phyloP scores from a whole-genome alignment of 768 basidiomycete genomes.

The Tricholoma hemisulphureum region DNA sequence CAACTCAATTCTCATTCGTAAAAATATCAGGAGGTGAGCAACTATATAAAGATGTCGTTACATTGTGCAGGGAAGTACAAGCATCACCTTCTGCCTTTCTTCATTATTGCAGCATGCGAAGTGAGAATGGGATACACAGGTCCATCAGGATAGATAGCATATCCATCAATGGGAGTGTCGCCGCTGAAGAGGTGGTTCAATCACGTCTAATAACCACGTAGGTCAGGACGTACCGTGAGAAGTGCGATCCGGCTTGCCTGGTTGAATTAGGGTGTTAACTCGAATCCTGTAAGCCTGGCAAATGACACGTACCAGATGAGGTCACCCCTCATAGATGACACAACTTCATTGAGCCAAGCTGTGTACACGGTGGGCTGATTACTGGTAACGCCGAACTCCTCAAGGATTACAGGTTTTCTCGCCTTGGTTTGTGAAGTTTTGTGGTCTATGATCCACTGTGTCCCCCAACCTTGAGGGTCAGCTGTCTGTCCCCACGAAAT shows the following conservation, averaged over 20 bases:
- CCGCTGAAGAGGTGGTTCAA: slow-evolving; percentile 25
- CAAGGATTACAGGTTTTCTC: slow-evolving; percentile 63
- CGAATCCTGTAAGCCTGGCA: background rate
- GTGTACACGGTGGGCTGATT: slow-evolving; percentile 49
- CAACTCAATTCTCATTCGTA: too few relatives aligned
- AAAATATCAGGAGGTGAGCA: too few relatives aligned
- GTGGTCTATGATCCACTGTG: slow-evolving; percentile 64
- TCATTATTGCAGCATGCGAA: slow-evolving; percentile 44
- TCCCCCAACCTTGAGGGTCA: slow-evolving; percentile 49
- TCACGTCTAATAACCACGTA: background rate
- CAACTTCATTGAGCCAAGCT: slow-evolving; percentile 50
- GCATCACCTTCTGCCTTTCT: slow-evolving; percentile 31
- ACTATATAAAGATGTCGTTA: too few relatives aligned
- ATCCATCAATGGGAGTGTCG: slow-evolving; percentile 53
- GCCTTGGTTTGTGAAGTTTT: slow-evolving; percentile 44
- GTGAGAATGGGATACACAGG: slow-evolving; percentile 42
- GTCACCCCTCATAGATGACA: slow-evolving; percentile 59
- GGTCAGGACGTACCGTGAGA: slow-evolving; percentile 24
- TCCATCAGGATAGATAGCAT: slow-evolving; percentile 47
- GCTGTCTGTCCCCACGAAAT: slow-evolving; percentile 48
- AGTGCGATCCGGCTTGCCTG: slow-evolving; percentile 38
- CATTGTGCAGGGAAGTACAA: too few relatives aligned
- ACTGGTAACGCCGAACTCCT: slow-evolving; percentile 62
- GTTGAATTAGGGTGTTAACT: background rate
- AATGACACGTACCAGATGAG: slow-evolving; percentile 48